These are phyloP conservation scores for Phytophthora citricola DNA, from an alignment of 352 stramenopile species.

Conservation along the genomic window DNA sequence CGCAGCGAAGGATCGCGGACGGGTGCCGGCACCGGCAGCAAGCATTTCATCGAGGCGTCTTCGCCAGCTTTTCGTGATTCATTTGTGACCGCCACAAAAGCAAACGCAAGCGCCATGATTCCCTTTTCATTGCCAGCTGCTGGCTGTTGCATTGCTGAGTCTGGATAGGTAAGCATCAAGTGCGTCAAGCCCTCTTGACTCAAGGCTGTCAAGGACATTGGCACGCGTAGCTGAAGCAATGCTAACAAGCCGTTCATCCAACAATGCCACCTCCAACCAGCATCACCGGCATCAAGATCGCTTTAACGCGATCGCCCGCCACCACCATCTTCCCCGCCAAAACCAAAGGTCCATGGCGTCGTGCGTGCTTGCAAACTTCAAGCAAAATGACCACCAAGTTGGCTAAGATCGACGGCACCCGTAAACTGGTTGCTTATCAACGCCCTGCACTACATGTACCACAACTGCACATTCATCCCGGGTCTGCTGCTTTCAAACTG, in stretches of 20 bases:
- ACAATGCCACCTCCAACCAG: no score
- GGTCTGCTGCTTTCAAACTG: no score
- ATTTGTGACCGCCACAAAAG: not conserved
- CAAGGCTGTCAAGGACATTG: no score
- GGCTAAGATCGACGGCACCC: not conserved
- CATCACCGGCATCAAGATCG: no score
- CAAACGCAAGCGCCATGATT: not conserved
- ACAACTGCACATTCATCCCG: no score
- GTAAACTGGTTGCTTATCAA: not conserved
- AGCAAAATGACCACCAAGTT: conserved; percentile 4
- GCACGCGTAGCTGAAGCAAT: no score
- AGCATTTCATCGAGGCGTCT: no score
- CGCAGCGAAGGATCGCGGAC: conserved; percentile 13
- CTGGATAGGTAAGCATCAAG: conserved; percentile 4
- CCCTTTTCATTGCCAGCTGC: conserved; percentile 6
- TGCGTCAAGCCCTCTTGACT: no score
- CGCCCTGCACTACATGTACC: no score
- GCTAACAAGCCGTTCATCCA: no score
- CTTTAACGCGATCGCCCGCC: no score
- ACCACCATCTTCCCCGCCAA: not conserved
- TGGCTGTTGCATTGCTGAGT: not conserved
- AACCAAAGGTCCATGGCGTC: conserved; percentile 1
- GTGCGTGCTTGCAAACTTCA: conserved; percentile 30
- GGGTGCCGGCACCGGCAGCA: not conserved
- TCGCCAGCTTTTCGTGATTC: no score